Evolutionary conservation across 1,139 yeast species (phyloP).

Genomic region (Kodamaea plutei): DNA sequence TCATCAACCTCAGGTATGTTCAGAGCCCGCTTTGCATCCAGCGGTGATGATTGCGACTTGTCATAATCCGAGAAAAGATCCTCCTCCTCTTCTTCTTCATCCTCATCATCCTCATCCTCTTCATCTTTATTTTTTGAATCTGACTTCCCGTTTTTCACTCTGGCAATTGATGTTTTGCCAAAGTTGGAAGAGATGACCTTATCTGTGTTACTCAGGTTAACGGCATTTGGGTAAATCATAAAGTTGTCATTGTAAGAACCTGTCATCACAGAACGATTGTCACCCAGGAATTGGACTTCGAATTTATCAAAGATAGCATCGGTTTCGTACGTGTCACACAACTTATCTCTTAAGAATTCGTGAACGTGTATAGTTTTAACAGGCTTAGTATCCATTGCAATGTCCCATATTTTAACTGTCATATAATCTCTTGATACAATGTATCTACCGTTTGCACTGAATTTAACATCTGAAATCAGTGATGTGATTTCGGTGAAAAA

Average conservation of each 20-base stretch:
- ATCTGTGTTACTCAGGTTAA: constrained; percentile 24
- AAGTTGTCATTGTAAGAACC: constrained; percentile 97
- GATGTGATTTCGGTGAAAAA: constrained; percentile 97
- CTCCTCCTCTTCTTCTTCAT: constrained; percentile 35
- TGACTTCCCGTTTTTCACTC: constrained; percentile 16
- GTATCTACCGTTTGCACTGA: constrained; percentile 88
- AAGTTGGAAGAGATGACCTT: constrained; percentile 15
- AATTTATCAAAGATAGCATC: constrained; percentile 98
- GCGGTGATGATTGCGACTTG: constrained; percentile 25
- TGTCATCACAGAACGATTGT: constrained; percentile 88
- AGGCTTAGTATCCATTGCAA: constrained; percentile 95
- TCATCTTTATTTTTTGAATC: constrained; percentile 7
- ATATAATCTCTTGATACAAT: constrained; percentile 94
- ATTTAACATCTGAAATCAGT: constrained; percentile 89
- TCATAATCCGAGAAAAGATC: constrained; percentile 39
- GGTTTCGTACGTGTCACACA: constrained; percentile 96
- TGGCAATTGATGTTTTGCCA: constrained; percentile 15
- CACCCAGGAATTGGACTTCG: constrained; percentile 94
- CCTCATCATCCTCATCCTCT: constrained; percentile 26
- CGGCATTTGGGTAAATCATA: constrained; percentile 89
- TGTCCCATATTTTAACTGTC: constrained; percentile 98
- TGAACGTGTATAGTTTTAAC: constrained; percentile 92
- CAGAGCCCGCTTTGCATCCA: constrained; percentile 1
- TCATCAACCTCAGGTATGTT: constrained; percentile 40
- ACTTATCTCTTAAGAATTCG: constrained; percentile 86